Evolutionary conservation across 495 filamentous ascomycete species (phyloP).

Genomic region (Pyronema domesticum): DNA sequence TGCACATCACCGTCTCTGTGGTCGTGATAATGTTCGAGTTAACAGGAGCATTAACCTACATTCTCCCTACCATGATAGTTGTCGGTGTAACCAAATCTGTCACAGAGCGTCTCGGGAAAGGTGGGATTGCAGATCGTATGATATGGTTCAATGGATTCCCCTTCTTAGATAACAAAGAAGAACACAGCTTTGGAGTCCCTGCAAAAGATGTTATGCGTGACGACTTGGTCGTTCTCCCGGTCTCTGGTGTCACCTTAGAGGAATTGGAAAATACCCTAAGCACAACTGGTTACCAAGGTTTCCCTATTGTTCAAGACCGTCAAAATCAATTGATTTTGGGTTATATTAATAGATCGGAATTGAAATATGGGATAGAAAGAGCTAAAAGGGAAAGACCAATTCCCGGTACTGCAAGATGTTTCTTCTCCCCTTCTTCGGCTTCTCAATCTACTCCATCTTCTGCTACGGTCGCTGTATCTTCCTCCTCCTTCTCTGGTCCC

Average conservation of each 20-base stretch:
- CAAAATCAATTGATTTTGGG: constrained; percentile 57
- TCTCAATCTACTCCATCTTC: constrained; percentile 27
- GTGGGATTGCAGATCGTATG: constrained; percentile 94
- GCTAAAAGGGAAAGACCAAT: constrained; percentile 58
- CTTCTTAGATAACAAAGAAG: constrained; percentile 95
- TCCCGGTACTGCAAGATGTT: constrained; percentile 49
- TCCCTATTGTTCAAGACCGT: constrained; percentile 72
- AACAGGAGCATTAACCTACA: constrained; percentile 87
- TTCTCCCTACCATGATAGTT: constrained; percentile 95
- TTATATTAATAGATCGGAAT: constrained; percentile 87
- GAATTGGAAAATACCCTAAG: constrained; percentile 60
- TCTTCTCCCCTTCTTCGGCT: constrained; percentile 43
- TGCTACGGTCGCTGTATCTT: constrained; percentile 7
- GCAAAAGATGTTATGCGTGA: constrained; percentile 85
- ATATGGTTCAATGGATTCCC: constrained; percentile 99
- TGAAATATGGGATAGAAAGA: constrained; percentile 77
- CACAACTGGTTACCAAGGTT: constrained; percentile 74
- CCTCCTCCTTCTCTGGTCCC: neutral
- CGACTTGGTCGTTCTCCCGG: constrained; percentile 55
- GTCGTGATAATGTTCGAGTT: constrained; percentile 98
- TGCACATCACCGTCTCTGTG: constrained; percentile 92
- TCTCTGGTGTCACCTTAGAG: constrained; percentile 53
- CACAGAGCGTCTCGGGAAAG: constrained; percentile 67
- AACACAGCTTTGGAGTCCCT: constrained; percentile 90
- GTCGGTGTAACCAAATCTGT: constrained; percentile 94